phyloP scores from a whole-genome alignment of 306 rosid species.

The Herpetospermum pedunculosum region DNA sequence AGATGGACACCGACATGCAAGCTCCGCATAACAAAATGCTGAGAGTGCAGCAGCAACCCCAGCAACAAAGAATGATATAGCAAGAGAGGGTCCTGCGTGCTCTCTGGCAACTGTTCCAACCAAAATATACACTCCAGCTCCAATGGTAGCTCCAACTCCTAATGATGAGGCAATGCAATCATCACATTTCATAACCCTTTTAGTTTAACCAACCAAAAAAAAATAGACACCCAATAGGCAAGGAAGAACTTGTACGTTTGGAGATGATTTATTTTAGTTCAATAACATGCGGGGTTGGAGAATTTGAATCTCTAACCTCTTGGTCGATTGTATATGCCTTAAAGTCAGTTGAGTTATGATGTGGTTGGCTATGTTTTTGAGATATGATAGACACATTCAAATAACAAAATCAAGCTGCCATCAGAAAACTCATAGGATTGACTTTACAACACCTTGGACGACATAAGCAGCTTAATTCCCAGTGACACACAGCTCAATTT shows the following conservation, averaged over 20 bases:
- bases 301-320: no score
- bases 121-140: constrained; percentile 93
- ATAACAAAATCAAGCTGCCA: background rate
- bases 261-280: background rate
- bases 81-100: constrained; percentile 74
- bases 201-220: background rate
- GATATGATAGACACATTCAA: background rate
- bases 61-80: constrained; percentile 69
- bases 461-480: background rate
- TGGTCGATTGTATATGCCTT: no score
- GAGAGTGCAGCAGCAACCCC: constrained; percentile 92
- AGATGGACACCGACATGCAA: constrained; percentile 89
- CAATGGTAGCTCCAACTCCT: constrained; percentile 95
- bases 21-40: constrained; percentile 94
- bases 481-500: background rate
- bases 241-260: background rate
- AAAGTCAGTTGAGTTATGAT: no score
- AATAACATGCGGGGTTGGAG: background rate
- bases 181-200: background rate
- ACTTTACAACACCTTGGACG: background rate
- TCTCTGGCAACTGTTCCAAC: constrained; percentile 96
- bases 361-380: no score
- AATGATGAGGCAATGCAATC: constrained; percentile 3
- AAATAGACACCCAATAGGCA: constrained; percentile 4
- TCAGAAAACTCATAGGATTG: background rate